Base-by-base conservation (phyloP, 2,329 filamentous ascomycete genomes). In the Penicillium verrucosum region DNA sequence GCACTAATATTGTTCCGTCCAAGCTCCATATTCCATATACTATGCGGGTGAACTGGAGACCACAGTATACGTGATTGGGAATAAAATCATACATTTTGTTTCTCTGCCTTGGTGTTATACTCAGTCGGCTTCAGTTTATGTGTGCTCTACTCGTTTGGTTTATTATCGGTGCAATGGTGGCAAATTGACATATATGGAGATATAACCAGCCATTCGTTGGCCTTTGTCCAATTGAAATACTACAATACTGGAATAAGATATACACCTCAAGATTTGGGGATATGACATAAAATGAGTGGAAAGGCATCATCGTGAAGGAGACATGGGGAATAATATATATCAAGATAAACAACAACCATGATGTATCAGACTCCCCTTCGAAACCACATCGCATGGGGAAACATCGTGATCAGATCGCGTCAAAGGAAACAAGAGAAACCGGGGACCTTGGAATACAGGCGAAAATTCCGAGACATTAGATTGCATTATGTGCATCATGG, bases 1-100 rank as follows among this genome's bases (percentile, higher is more conserved):
- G 63, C 52, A 63, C 40, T 64, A 65, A 66, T 56, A 56, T 64
- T 66, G 37, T 63, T 65, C 64, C 64, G 61, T 4, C 8, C 7
- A 7, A 56, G 32, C 46, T 49, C 43, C 29, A 37, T 29, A 34
- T 21, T 49, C 43, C 29, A 37, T 29, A 34, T 21, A 46, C 16
- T 41, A 30, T 37, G 9, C n/a, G 25, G 25, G 6, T 23, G 12
- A 14, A 23, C 27, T 34, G 11, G 4, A 14, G 11, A 29, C 16
- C 25, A 16, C 43, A 21, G 3, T 8, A 9, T n/a, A 36, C 1
- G 14, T n/a, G 21, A 4, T 6, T 11, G 1, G 14, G 14, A 5
- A 34, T n/a, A 12, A 36, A 36, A 5, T 4, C 14, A 36, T 11
- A n/a, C 14, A 29, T 29, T 29, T 23, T 23, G 23, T 25, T 32